These are phyloP conservation scores for Daldinia vernicosa DNA, from an alignment of 495 filamentous ascomycete genomes.

Conservation along the genomic window DNA sequence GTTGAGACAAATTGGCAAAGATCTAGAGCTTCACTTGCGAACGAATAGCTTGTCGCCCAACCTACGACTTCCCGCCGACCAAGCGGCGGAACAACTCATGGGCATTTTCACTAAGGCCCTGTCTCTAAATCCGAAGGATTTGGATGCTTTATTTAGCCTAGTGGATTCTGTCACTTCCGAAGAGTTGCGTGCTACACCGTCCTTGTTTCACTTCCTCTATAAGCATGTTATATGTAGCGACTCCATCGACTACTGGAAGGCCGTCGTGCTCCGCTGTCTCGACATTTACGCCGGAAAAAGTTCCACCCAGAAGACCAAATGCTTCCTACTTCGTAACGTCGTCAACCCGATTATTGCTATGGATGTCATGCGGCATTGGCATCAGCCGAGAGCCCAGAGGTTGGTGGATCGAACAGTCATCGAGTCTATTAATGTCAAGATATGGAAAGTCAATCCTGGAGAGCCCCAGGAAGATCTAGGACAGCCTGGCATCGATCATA, in stretches of 20 bases:
- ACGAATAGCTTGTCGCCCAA: slow-evolving; percentile 71
- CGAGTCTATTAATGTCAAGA: slow-evolving; percentile 88
- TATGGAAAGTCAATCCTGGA: slow-evolving; percentile 88
- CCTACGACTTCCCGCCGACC: slow-evolving; percentile 85
- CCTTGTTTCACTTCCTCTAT: slow-evolving; percentile 85
- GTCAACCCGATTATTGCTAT: slow-evolving; percentile 97
- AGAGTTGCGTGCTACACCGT: slow-evolving; percentile 78
- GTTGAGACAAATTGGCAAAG: slow-evolving; percentile 77
- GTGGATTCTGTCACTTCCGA: slow-evolving; percentile 85
- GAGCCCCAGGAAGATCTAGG: slow-evolving; percentile 86
- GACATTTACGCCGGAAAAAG: slow-evolving; percentile 83
- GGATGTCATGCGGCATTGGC: slow-evolving; percentile 83
- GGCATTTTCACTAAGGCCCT: slow-evolving; percentile 83
- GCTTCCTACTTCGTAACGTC: slow-evolving; percentile 88
- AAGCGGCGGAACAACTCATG: slow-evolving; percentile 90
- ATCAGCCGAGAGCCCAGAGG: slow-evolving; percentile 67
- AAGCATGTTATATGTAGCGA: slow-evolving; percentile 81
- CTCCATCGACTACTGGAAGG: slow-evolving; percentile 88
- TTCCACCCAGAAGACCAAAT: slow-evolving; percentile 86
- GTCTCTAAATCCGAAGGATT: slow-evolving; percentile 74
- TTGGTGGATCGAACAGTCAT: slow-evolving; percentile 89
- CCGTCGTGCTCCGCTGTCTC: slow-evolving; percentile 83
- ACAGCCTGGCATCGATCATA: slow-evolving; percentile 91
- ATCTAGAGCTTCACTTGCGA: slow-evolving; percentile 75
- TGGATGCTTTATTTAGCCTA: slow-evolving; percentile 86